phyloP scores from a whole-genome alignment of 1,139 yeast genomes.

The Yamadazyma atmosphaerica region DNA sequence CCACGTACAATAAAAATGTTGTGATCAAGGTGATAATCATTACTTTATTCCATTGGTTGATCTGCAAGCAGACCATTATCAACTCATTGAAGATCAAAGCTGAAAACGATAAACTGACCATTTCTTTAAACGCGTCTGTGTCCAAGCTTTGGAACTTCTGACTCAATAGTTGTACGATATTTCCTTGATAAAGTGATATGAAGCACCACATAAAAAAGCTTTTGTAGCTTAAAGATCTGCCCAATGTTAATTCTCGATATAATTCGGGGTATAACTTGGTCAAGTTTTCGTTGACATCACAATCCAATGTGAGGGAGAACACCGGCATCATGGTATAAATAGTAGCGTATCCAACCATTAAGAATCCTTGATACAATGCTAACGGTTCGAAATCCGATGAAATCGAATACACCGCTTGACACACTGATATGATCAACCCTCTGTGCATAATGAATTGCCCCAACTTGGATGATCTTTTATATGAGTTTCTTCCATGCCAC shows the following conservation, averaged over 20 bases:
- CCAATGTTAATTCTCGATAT: constrained; percentile 87
- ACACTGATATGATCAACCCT: constrained; percentile 91
- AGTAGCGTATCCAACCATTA: constrained; percentile 98
- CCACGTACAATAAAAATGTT: constrained; percentile 67
- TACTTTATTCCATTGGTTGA: constrained; percentile 81
- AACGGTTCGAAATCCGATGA: constrained; percentile 88
- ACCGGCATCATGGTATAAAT: constrained; percentile 98
- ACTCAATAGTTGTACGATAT: constrained; percentile 74
- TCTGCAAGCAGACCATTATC: constrained; percentile 90
- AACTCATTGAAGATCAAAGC: constrained; percentile 82
- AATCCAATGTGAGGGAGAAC: constrained; percentile 86
- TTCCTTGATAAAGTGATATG: constrained; percentile 86
- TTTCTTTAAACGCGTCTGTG: constrained; percentile 52
- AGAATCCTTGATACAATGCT: constrained; percentile 92
- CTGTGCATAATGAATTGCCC: constrained; percentile 97
- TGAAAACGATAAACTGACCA: constrained; percentile 86
- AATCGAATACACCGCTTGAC: constrained; percentile 91
- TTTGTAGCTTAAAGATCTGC: constrained; percentile 78
- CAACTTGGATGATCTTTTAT: constrained; percentile 90
- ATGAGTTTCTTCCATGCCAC: constrained; percentile 98
- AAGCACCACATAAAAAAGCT: constrained; percentile 92
- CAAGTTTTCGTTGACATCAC: constrained; percentile 86
- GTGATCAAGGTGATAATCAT: constrained; percentile 75
- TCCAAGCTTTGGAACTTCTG: constrained; percentile 73
- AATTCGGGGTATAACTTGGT: constrained; percentile 93